Percentiles rank a stretch among this genome's conserved stretches.
These are phyloP conservation scores for Didymella keratinophila DNA, from an alignment of 2,329 filamentous ascomycete species.

Conservation along the genomic window DNA sequence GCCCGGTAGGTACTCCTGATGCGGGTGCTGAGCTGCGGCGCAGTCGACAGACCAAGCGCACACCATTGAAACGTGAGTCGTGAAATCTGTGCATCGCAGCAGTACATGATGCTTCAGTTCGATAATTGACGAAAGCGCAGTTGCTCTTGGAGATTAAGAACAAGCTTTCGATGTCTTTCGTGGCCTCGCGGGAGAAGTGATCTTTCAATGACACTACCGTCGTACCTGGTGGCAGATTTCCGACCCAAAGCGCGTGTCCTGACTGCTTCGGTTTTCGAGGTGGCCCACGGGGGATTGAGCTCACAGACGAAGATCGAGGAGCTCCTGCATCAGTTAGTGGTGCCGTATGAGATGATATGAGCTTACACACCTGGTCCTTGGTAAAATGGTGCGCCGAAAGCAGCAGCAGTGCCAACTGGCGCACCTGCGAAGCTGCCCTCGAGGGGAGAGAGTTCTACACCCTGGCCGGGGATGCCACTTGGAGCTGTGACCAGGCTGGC, in stretches of 20 bases:
- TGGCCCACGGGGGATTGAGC: constrained; percentile 64
- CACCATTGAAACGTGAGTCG: constrained; percentile 87
- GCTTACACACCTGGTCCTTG: constrained; percentile 9
- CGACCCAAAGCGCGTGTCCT: constrained; percentile 94
- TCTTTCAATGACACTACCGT: constrained; percentile 85
- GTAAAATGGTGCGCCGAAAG: constrained; percentile 25
- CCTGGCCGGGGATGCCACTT: constrained; percentile 30
- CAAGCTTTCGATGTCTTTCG: constrained; percentile 79
- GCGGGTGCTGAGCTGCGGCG: constrained; percentile 63
- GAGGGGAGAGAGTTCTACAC: constrained; percentile 31
- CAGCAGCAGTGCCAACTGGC: constrained; percentile 28
- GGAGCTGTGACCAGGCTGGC: constrained; percentile 34
- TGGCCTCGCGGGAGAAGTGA: constrained; percentile 83
- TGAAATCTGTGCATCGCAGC: constrained; percentile 84
- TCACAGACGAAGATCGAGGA: constrained; percentile 34
- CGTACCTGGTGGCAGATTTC: constrained; percentile 86
- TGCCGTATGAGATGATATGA: constrained; percentile 4
- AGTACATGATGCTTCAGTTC: constrained; percentile 76
- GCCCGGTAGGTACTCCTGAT: constrained; percentile 63
- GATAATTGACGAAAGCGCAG: constrained; percentile 96
- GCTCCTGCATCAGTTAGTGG: constrained; percentile 25
- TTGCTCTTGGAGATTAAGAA: constrained; percentile 98
- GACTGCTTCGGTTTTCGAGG: constrained; percentile 72
- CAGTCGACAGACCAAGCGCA: constrained; percentile 84
- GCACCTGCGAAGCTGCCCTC: constrained; percentile 30